phyloP scores from a whole-genome alignment of 2,329 filamentous ascomycete genomes.

The Calonectria leucothoes region DNA sequence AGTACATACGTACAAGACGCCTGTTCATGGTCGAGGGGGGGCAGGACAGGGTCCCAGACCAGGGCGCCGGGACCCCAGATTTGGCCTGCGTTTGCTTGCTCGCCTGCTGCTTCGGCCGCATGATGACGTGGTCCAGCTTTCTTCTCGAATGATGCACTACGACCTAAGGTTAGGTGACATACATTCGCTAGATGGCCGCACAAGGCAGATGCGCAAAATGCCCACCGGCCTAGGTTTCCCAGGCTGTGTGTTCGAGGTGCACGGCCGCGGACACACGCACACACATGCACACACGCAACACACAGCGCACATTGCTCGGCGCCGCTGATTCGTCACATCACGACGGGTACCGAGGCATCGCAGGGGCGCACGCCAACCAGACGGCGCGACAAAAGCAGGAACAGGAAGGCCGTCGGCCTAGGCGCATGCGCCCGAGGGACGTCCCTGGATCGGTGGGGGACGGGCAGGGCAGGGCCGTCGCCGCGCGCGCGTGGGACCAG shows the following conservation, averaged over 20 bases:
- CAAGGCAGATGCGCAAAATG: constrained; percentile 8
- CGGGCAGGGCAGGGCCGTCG: background rate
- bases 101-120: background rate
- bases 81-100: background rate
- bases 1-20: too few relatives aligned
- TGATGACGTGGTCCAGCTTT: constrained; percentile 18
- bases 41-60: background rate
- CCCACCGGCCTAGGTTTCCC: background rate
- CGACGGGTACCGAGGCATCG: constrained; percentile 7
- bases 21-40: background rate
- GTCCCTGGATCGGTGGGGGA: background rate
- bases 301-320: background rate
- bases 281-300: background rate
- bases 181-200: background rate
- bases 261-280: background rate
- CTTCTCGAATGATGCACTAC: constrained; percentile 19
- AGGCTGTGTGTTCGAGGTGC: background rate
- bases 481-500: background rate
- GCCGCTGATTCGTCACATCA: background rate
- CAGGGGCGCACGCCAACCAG: background rate
- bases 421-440: background rate
- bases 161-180: background rate
- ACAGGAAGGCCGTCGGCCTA: background rate
- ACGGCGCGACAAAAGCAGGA: background rate
- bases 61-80: background rate